Evolutionary conservation across 2,329 filamentous ascomycete genomes (phyloP).

Genomic region (Emergomyces pasteurianus): DNA sequence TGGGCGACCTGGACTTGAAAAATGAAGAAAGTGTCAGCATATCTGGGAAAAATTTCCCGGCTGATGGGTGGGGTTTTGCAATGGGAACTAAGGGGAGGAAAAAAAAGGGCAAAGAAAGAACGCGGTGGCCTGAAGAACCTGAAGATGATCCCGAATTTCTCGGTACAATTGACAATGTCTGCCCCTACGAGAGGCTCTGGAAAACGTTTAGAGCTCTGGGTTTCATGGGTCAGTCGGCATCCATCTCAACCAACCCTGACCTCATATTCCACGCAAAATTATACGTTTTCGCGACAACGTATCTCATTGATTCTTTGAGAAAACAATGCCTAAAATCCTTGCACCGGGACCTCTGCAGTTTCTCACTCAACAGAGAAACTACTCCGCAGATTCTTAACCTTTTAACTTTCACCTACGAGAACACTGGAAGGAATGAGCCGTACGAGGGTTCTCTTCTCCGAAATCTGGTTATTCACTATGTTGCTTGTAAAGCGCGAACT

Average conservation of each 20-base stretch:
- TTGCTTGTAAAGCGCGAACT: constrained; percentile 4
- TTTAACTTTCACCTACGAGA: neutral
- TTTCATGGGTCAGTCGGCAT: neutral
- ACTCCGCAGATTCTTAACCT: neutral
- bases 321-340: neutral
- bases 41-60: too few relatives aligned
- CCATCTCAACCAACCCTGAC: neutral
- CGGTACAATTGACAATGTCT: neutral
- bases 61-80: too few relatives aligned
- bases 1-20: too few relatives aligned
- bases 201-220: neutral
- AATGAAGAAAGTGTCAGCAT: too few relatives aligned
- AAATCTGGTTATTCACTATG: constrained; percentile 6
- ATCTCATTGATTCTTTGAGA: constrained; percentile 4
- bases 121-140: too few relatives aligned
- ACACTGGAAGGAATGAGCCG: constrained; percentile 3
- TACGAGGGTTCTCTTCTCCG: constrained; percentile 3
- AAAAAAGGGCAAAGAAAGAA: too few relatives aligned
- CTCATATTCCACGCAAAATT: constrained; percentile 6
- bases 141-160: too few relatives aligned
- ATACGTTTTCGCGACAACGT: constrained; percentile 8
- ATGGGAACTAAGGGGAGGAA: too few relatives aligned
- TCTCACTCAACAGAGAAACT: neutral
- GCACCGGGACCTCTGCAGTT: constrained; percentile 3
- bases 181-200: neutral